These are phyloP conservation scores for Dissoconium aciculare DNA, from an alignment of 2,329 filamentous ascomycete genomes.

Conservation along the genomic window DNA sequence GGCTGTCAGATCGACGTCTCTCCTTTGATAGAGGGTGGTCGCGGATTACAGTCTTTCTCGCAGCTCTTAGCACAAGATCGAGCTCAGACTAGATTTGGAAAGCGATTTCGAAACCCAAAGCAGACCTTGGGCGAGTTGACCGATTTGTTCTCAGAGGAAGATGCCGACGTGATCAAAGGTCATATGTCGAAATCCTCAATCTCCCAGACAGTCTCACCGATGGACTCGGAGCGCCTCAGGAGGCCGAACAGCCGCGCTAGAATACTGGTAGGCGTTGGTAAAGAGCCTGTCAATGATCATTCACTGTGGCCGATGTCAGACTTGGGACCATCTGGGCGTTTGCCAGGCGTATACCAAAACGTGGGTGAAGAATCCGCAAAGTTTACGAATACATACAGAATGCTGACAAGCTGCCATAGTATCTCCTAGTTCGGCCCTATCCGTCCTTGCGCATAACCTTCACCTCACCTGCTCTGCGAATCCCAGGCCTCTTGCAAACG, in stretches of 20 bases:
- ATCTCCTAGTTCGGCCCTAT: conserved; percentile 50
- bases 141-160: conserved; percentile 20
- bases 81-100: conserved; percentile 15
- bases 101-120: conserved; percentile 13
- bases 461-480: conserved; percentile 50
- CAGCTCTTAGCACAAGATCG: conserved; percentile 22
- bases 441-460: conserved; percentile 54
- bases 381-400: neutral
- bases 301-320: conserved; percentile 19
- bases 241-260: no score
- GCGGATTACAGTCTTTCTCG: conserved; percentile 25
- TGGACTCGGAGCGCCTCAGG: no score
- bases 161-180: conserved; percentile 20
- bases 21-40: conserved; percentile 23
- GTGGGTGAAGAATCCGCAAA: no score
- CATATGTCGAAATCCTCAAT: no score
- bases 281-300: no score
- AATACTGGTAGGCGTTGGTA: no score
- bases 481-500: conserved; percentile 47
- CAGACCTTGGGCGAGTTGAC: conserved; percentile 19
- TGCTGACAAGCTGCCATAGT: conserved; percentile 30
- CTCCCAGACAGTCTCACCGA: no score
- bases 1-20: conserved; percentile 29
- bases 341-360: conserved; percentile 27
- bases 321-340: conserved; percentile 21